These are phyloP conservation scores for Effrenium voratum DNA, from an alignment of 73 alveolate genomes.

Conservation along the genomic window DNA sequence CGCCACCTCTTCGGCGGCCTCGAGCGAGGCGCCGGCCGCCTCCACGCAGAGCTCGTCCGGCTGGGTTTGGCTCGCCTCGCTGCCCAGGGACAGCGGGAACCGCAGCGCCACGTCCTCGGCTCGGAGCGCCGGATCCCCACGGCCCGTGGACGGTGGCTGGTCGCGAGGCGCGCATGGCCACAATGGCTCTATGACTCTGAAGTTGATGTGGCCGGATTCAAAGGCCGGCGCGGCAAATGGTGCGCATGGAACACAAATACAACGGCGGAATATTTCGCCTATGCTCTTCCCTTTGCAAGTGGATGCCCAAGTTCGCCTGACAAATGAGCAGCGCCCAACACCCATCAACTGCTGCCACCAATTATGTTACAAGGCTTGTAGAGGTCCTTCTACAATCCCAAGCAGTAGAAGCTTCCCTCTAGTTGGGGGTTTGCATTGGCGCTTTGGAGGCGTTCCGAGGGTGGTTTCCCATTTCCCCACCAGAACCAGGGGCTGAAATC, in stretches of 20 bases:
- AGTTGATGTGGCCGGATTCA: not conserved
- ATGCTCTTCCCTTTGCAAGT: too few relatives aligned
- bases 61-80: slow-evolving; percentile 33
- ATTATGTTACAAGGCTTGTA: too few relatives aligned
- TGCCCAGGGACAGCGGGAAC: slow-evolving; percentile 29
- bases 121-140: not conserved
- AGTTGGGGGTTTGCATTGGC: too few relatives aligned
- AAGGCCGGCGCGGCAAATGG: not conserved
- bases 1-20: slow-evolving; percentile 24
- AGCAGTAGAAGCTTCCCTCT: too few relatives aligned
- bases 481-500: not conserved
- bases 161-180: not conserved
- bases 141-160: not conserved
- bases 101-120: not conserved
- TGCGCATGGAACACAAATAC: not conserved
- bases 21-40: too few relatives aligned
- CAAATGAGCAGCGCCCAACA: too few relatives aligned
- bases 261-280: not conserved
- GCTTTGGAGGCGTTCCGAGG: not conserved
- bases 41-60: not conserved
- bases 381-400: too few relatives aligned
- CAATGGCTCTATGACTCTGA: not conserved
- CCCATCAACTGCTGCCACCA: too few relatives aligned
- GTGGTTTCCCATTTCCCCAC: not conserved
- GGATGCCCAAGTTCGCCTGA: too few relatives aligned